These are phyloP conservation scores for Suillus alpinus DNA, from an alignment of 768 basidiomycete species.

Conservation along the genomic window DNA sequence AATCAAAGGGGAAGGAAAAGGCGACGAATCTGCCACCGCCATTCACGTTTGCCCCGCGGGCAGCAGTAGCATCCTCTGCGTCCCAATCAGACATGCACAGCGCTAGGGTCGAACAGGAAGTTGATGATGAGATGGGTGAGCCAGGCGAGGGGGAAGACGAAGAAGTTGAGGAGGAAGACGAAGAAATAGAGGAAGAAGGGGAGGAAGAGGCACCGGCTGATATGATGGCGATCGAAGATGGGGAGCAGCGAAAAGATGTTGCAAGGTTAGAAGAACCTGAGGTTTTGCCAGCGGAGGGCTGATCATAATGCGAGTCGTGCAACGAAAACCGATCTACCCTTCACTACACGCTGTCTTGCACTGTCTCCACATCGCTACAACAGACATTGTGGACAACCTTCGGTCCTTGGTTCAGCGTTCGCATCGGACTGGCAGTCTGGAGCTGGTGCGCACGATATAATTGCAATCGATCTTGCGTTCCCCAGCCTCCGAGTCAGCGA, in stretches of 20 bases:
- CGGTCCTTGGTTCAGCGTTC: background rate
- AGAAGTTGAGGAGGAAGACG: constrained; percentile 25
- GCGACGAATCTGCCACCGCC: constrained; percentile 20
- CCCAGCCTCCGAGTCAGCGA: background rate
- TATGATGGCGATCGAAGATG: constrained; percentile 41
- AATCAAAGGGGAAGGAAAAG: constrained; percentile 31
- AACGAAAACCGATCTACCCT: background rate
- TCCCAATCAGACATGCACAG: constrained; percentile 17
- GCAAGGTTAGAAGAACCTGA: constrained; percentile 1
- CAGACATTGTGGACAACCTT: background rate
- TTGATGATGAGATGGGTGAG: constrained; percentile 32
- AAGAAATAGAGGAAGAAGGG: constrained; percentile 21
- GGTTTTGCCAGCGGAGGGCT: background rate
- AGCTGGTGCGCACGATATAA: background rate
- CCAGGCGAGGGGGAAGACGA: constrained; percentile 32
- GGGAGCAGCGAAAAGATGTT: constrained; percentile 39
- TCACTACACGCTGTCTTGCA: no score
- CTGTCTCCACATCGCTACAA: background rate
- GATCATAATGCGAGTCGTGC: background rate
- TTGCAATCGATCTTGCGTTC: background rate
- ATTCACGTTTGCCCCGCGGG: constrained; percentile 29
- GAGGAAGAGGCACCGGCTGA: constrained; percentile 42
- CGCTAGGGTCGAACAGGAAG: constrained; percentile 23
- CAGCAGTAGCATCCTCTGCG: constrained; percentile 26
- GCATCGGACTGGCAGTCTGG: background rate